These are phyloP conservation scores for Cutaneotrichosporon dermatis DNA, from an alignment of 1,284 basidiomycete species.

Conservation along the genomic window DNA sequence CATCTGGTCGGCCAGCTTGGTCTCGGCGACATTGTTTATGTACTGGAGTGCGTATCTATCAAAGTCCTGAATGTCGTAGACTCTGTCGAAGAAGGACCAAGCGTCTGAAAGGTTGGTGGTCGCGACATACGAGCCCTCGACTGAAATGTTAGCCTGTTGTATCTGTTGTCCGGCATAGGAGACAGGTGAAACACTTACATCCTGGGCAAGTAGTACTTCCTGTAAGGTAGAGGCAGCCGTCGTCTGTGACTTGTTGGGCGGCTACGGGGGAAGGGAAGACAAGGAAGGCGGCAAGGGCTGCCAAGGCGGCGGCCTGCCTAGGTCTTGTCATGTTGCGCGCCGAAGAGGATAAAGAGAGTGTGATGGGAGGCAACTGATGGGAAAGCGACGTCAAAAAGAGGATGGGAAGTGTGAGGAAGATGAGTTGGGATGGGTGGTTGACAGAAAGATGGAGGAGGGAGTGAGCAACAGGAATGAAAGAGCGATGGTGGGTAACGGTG, in stretches of 20 bases:
- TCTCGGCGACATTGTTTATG: constrained; percentile 32
- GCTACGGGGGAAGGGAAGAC: background rate
- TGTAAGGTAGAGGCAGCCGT: constrained; percentile 8
- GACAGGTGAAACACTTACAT: constrained; percentile 1
- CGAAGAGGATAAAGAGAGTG: no score
- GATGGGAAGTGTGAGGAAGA: no score
- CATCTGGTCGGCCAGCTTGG: constrained; percentile 22
- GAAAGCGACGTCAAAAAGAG: no score
- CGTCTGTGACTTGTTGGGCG: background rate
- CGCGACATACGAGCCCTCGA: constrained; percentile 39
- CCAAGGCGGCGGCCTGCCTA: background rate
- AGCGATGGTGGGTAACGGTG: no score
- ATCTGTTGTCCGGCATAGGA: background rate
- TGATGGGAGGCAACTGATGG: no score
- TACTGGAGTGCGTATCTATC: constrained; percentile 28
- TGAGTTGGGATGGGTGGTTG: no score
- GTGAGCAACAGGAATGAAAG: no score
- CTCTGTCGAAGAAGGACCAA: constrained; percentile 24
- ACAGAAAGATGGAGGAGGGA: no score
- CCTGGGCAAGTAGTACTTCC: constrained; percentile 9
- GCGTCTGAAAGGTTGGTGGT: background rate
- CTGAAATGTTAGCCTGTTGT: constrained; percentile 16
- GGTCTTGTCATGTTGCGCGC: no score
- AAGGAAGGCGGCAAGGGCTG: background rate
- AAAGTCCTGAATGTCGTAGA: constrained; percentile 4